phyloP scores from a whole-genome alignment of 2,329 filamentous ascomycete species.

The Trichoderma afroharzianum region DNA sequence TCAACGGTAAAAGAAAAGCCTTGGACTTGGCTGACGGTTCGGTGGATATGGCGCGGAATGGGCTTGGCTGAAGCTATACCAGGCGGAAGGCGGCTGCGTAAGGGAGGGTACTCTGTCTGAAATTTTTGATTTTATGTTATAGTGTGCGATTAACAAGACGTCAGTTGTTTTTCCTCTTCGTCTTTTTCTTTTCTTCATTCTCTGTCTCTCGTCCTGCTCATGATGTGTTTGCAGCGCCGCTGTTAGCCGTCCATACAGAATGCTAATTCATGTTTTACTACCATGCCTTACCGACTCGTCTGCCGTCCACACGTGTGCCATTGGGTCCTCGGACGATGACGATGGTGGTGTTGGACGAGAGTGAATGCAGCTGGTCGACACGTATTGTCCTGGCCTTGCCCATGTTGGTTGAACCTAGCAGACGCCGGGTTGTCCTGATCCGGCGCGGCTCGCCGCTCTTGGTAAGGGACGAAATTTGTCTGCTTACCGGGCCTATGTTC shows the following conservation, averaged over 20 bases:
- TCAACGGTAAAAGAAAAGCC: neutral
- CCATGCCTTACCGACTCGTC: neutral
- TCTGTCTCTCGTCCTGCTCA: neutral
- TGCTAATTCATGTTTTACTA: neutral
- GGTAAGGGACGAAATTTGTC: conserved; percentile 5
- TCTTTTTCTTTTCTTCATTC: neutral
- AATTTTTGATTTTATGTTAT: neutral
- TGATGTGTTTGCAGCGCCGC: neutral
- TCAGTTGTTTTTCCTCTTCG: neutral
- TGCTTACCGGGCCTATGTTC: neutral
- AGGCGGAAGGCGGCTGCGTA: neutral
- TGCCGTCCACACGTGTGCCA: neutral
- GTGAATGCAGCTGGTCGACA: neutral
- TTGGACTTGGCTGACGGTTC: neutral
- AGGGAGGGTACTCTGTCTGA: neutral
- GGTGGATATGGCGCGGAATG: conserved; percentile 13
- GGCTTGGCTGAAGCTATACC: neutral
- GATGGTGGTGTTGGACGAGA: neutral
- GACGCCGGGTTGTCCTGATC: neutral
- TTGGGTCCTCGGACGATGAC: neutral
- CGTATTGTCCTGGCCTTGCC: neutral
- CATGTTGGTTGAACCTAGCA: neutral
- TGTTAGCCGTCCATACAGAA: neutral
- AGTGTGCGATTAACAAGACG: conserved; percentile 10
- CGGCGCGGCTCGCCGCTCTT: conserved; percentile 11